Percentiles rank a stretch among this genome's conserved stretches.
These are phyloP conservation scores for Nyssa sinensis DNA, from an alignment of 148 eudicot genomes.

Conservation along the genomic window DNA sequence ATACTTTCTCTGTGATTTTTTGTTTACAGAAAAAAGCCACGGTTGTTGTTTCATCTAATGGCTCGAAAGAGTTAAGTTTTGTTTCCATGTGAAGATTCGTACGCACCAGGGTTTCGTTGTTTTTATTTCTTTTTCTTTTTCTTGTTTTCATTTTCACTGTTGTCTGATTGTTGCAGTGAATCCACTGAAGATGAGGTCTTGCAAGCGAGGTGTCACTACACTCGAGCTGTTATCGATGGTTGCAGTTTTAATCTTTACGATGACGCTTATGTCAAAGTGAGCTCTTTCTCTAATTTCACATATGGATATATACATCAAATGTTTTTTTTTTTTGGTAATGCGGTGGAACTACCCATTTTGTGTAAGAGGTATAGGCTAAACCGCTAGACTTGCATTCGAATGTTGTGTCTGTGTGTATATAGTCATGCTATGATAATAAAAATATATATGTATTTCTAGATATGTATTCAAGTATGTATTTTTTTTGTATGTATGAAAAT, in stretches of 20 bases:
- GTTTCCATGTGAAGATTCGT: neutral
- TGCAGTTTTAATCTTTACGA: constrained; percentile 17
- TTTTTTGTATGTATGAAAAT: no score
- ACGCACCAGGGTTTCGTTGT: no score
- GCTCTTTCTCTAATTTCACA: neutral
- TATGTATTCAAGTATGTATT: no score
- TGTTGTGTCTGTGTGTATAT: no score
- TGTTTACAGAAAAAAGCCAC: constrained; percentile 8
- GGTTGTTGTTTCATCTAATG: neutral
- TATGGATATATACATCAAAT: neutral
- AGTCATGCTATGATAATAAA: no score
- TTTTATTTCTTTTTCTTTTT: no score
- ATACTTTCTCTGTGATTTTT: neutral
- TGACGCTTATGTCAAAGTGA: constrained; percentile 28
- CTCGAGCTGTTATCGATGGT: constrained; percentile 30
- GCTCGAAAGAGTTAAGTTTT: neutral
- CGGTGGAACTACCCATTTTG: no score
- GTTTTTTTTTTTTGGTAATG: no score
- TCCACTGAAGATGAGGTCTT: constrained; percentile 14
- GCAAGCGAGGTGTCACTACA: constrained; percentile 31
- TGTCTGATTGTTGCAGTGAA: neutral
- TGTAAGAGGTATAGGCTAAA: no score
- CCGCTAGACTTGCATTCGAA: no score
- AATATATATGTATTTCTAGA: no score
- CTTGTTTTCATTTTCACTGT: neutral